Evolutionary conservation across 1,284 basidiomycete species (phyloP), one percentile per base, ranked within the genome.

Genomic region (Apiotrichum siamense): DNA sequence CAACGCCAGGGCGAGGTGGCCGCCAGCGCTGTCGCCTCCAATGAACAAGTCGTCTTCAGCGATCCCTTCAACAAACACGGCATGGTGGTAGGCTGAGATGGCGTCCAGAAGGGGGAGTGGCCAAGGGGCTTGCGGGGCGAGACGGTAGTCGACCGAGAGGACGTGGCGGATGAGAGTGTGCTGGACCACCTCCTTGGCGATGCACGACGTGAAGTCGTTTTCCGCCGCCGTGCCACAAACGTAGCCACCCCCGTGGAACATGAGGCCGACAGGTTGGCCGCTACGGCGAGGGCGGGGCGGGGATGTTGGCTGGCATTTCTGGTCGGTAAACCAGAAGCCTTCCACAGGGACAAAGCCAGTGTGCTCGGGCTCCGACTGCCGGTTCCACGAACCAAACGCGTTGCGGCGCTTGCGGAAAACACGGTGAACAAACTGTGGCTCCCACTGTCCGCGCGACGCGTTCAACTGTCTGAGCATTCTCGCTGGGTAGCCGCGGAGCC

Each of bases 11-110:
- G 80, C 81, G 3, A 86, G 74, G 63, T 86, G 85, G 0, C 83
- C 85, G 3, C 86, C 86, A 0, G 85, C 84, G 36, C 80, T 82
- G 64, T 87, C 85, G 18, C 85, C 85, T 7, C 79, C 77, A 23
- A 87, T 62, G 27, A 84, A 65, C 46, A 87, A 79, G 61, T 83
- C 82, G 54, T 74, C 75, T 60, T 83, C 76, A 1, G 69, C 67
- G 52, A 81, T 77, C 0, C 76, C 74, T 7, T 78, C 57, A 38
- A 75, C 57, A 29, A 83, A 76, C 9, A 85, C 78, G 60, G n/a
- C n/a, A n/a, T 84, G 81, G 46, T 76, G 72, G 63, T 84, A 85
- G 0, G 80, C 81, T 1, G 81, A 77, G 15, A 85, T 73, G 0
- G 80, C 80, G 57, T 85, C 83, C 4, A 85, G 64, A 1, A 85